These are phyloP conservation scores for Gastrodia elata DNA, from an alignment of 106 monocot species.

Conservation along the genomic window DNA sequence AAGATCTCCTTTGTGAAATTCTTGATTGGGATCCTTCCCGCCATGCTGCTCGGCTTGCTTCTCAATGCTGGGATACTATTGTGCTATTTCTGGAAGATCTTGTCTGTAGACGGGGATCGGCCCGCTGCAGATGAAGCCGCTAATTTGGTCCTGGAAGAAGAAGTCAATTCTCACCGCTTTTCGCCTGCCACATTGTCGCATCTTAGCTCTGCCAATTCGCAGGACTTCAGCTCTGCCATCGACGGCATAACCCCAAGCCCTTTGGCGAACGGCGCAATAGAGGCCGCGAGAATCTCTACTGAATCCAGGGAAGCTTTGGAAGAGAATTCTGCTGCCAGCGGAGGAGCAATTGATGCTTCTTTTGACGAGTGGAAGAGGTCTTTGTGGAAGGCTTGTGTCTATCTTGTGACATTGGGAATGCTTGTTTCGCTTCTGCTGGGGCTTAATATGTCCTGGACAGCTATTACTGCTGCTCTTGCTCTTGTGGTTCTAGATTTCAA, in stretches of 20 bases:
- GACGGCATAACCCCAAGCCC: neutral
- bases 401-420: constrained; percentile 45
- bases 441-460: constrained; percentile 55
- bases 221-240: neutral
- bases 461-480: constrained; percentile 43
- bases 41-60: constrained; percentile 26
- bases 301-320: neutral
- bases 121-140: constrained; percentile 9
- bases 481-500: constrained; percentile 47
- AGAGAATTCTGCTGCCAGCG: neutral
- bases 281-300: neutral
- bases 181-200: constrained; percentile 27
- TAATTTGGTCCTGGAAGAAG: constrained; percentile 9
- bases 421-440: constrained; percentile 39
- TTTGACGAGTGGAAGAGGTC: constrained; percentile 19
- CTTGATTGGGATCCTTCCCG: constrained; percentile 30
- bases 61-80: constrained; percentile 21
- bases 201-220: neutral
- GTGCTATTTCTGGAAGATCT: constrained; percentile 24
- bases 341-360: constrained; percentile 14
- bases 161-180: constrained; percentile 22
- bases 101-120: constrained; percentile 17
- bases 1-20: constrained; percentile 37
- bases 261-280: neutral
- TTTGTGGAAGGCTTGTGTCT: constrained; percentile 36